phyloP scores from a whole-genome alignment of 2,329 filamentous ascomycete genomes.

The Zasmidium cellare region DNA sequence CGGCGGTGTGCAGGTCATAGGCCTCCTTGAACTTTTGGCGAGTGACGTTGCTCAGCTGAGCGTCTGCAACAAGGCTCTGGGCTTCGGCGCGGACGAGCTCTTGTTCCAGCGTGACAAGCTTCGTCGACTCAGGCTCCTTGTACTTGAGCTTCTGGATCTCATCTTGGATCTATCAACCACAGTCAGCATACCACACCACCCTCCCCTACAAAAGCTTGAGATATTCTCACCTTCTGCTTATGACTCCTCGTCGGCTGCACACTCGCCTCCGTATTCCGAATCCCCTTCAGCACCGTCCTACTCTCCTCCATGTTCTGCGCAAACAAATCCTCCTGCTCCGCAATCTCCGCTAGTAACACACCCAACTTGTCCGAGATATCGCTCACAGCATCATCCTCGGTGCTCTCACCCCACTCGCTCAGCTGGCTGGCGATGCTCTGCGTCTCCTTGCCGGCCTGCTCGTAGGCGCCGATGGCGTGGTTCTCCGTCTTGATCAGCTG shows the following conservation, averaged over 20 bases:
- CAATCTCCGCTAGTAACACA: conserved; percentile 86
- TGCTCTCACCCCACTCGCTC: conserved; percentile 94
- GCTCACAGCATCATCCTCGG: conserved; percentile 79
- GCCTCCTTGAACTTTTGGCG: conserved; percentile 95
- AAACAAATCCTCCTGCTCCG: conserved; percentile 88
- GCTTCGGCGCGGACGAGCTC: conserved; percentile 95
- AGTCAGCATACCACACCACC: neutral
- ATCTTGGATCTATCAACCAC: conserved; percentile 66
- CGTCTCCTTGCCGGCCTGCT: conserved; percentile 81
- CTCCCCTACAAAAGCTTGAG: too few species aligned
- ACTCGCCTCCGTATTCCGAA: conserved; percentile 91
- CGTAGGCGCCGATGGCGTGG: conserved; percentile 79
- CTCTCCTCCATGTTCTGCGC: conserved; percentile 86
- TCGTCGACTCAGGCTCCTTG: conserved; percentile 84
- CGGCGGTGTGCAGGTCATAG: conserved; percentile 82
- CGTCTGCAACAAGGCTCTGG: conserved; percentile 92
- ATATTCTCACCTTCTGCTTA: conserved; percentile 67
- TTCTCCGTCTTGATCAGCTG: conserved; percentile 95
- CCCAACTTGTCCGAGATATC: conserved; percentile 96
- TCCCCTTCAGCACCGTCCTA: conserved; percentile 78
- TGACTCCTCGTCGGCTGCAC: conserved; percentile 89
- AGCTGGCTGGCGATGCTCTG: conserved; percentile 83
- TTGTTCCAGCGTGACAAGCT: conserved; percentile 84
- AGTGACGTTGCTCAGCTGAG: conserved; percentile 92
- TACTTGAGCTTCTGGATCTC: conserved; percentile 90